A percentile compares a stretch with the other conserved stretches of the same genome.
phyloP scores from a whole-genome alignment of 441 rosid genomes.

The Eruca vesicaria region DNA sequence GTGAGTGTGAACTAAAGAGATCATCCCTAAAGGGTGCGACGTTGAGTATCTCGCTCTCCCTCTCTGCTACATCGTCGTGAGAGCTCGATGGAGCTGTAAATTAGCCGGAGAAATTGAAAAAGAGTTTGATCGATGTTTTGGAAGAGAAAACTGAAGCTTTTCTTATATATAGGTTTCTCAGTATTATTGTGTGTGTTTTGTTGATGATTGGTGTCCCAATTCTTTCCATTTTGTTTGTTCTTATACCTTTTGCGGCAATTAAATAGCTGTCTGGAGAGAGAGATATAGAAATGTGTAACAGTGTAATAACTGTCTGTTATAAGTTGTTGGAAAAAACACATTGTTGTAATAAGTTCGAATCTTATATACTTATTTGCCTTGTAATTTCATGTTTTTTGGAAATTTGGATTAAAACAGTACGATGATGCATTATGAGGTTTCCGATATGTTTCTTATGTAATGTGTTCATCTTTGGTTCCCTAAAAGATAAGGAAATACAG shows the following conservation, averaged over 20 bases:
- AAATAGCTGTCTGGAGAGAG: constrained; percentile 5
- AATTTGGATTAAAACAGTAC: neutral
- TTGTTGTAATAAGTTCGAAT: constrained; percentile 13
- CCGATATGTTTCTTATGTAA: no score
- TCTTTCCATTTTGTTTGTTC: constrained; percentile 8
- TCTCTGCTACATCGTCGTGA: constrained; percentile 21
- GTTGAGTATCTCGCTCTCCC: neutral
- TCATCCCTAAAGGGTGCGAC: constrained; percentile 12
- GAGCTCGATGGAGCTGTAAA: constrained; percentile 20
- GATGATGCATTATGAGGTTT: no score
- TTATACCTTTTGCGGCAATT: constrained; percentile 8
- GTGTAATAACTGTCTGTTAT: constrained; percentile 28
- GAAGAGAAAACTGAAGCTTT: constrained; percentile 6
- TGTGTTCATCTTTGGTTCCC: no score
- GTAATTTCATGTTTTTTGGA: neutral
- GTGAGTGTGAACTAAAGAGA: constrained; percentile 12
- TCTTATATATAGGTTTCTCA: neutral
- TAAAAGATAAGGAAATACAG: no score
- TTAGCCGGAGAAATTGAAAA: constrained; percentile 7
- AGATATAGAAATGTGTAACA: constrained; percentile 25
- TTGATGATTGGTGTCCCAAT: constrained; percentile 13
- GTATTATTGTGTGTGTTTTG: neutral
- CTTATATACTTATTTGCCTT: neutral
- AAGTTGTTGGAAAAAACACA: constrained; percentile 3
- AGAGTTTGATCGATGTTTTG: constrained; percentile 21